A percentile compares a stretch with the other conserved stretches of the same genome.
Conservation (phyloP, 116 monocot genomes). For the Posidonia oceanica region DNA sequence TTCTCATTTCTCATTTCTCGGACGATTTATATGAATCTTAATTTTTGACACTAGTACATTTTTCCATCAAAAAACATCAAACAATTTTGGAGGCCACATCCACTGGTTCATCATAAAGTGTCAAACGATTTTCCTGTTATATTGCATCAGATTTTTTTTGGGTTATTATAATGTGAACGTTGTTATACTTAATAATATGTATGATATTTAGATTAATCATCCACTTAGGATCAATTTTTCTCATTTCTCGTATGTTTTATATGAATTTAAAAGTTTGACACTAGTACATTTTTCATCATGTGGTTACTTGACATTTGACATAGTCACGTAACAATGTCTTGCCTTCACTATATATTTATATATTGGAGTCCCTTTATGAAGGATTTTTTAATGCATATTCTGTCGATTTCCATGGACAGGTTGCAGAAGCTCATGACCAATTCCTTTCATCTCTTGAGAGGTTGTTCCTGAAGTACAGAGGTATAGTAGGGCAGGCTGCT, state of each 20-base stretch:
- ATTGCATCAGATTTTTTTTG: neutral
- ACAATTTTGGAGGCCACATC: neutral
- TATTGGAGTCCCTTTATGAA: neutral
- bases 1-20: too few species aligned
- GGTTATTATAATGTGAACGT: neutral
- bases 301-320: too few species aligned
- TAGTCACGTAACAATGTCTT: too few species aligned
- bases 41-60: neutral
- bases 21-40: neutral
- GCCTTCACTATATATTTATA: neutral
- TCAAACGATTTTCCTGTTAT: neutral
- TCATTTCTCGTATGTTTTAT: too few species aligned
- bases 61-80: neutral
- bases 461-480: slow-evolving; percentile 13
- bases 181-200: neutral
- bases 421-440: slow-evolving; percentile 9
- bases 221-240: neutral
- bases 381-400: neutral
- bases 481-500: neutral
- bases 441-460: slow-evolving; percentile 12
- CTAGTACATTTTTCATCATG: neutral
- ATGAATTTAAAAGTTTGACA: neutral
- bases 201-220: neutral
- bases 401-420: neutral
- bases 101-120: neutral